phyloP scores from a whole-genome alignment of 1,284 basidiomycete genomes.

The Trichosporon coremiiforme region DNA sequence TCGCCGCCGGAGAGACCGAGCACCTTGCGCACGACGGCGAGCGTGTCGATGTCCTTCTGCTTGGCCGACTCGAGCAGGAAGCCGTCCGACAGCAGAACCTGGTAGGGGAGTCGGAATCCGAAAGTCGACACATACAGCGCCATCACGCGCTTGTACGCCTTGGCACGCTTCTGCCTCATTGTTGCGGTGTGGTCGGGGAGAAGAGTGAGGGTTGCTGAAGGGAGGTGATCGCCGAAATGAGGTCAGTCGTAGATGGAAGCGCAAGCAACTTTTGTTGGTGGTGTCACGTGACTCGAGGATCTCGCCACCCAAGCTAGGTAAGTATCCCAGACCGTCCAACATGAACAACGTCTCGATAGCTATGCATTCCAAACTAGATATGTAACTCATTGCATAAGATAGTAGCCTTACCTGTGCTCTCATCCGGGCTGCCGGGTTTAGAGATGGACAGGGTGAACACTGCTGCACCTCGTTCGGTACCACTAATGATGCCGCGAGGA shows the following conservation, averaged over 20 bases:
- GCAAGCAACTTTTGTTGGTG: not conserved
- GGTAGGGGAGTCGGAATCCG: conserved; percentile 87
- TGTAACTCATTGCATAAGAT: no score
- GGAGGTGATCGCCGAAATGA: not conserved
- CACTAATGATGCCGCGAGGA: no score
- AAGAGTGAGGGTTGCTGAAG: not conserved
- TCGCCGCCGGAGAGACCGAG: conserved; percentile 62
- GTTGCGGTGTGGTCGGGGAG: conserved; percentile 16
- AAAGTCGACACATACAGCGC: conserved; percentile 78
- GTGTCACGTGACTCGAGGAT: not conserved
- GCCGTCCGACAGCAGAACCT: conserved; percentile 82
- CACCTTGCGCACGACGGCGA: conserved; percentile 66
- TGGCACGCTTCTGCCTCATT: conserved; percentile 92
- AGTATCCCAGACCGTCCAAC: no score
- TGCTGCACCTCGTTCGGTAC: no score
- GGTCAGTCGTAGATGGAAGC: not conserved
- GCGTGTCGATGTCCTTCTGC: conserved; percentile 62
- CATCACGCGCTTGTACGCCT: conserved; percentile 90
- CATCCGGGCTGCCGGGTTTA: no score
- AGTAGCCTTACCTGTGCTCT: no score
- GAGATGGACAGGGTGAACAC: no score
- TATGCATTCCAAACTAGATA: no score
- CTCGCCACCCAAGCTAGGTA: no score
- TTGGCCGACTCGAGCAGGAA: conserved; percentile 72
- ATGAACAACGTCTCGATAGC: no score